Base-by-base conservation (phyloP, 345 rosid species). In the Punica granatum region DNA sequence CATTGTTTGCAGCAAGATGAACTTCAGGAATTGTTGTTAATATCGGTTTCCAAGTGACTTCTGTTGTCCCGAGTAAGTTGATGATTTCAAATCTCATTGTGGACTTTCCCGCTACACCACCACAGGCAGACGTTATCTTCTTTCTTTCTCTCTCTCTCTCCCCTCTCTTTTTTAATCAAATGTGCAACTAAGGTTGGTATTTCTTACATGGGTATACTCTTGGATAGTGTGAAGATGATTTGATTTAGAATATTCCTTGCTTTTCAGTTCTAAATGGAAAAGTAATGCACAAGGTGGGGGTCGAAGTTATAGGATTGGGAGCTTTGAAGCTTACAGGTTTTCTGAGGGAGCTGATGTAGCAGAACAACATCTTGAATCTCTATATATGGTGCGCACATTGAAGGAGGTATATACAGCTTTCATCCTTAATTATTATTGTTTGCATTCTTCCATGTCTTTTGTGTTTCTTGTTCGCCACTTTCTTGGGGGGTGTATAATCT, bases 1-100 rank as follows among this genome's bases (percentile, higher is more conserved):
- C 98, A 46, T 73, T 93, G 43, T 93, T 73, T 77, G 91, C 97
- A 10, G 92, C 92, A 3, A 69, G 81, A 37, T 69, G 76, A 73
- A 90, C 88, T 66, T 93, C 96, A 37, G 98, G 98, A 81, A 85
- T 93, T 78, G 83, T 81, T 77, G 81, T 93, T 49, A 93, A 93
- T 79, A 82, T 93, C 59, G 98, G 98, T 72, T 93, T 90, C 75
- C 97, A 90, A 71, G 88, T 79, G 43, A 92, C 89, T 28, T 88
- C 95, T 67, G 68, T 90, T 81, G 90, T 92, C 74, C 98, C 98
- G 64, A 90, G 98, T 92, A 75, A 81, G 89, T 43, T 67, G 62
- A 49, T 64, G 42, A 28, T 43, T 56, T 35, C 64, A 64, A 68
- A 26, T 39, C 30, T 68, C 36, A 14, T 26, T 56, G 26, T 11